Evolutionary conservation across 2,329 filamentous ascomycete genomes (phyloP), one percentile per base, ranked within the genome.

Genomic region (Epichloe brachyelytri): DNA sequence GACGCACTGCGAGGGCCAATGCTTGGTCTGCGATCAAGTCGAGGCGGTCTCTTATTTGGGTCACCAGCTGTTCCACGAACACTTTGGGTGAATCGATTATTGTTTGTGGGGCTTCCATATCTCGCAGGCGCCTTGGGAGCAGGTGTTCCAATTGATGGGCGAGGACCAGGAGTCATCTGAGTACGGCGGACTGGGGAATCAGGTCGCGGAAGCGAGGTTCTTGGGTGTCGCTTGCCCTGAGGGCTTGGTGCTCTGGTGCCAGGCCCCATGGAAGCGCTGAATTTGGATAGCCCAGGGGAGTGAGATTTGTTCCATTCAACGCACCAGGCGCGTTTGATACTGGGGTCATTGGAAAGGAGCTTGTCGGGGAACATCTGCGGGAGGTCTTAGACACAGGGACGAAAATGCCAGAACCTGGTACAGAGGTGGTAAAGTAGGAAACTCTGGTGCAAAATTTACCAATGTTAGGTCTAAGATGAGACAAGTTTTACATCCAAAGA

Each of bases 351-450:
- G 85, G 79, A 56, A 78, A 77, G 6, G 76, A 71, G 48, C 71
- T 73, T 37, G 70, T 70, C 38, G 78, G 72, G 33, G 73, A 71
- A 47, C 78, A 79, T 63, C 80, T 83, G 66, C 79, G 86, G 62
- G 78, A 76, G 36, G 87, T 87, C 65, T 94, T 93, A 65, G 83
- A 80, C 15, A 93, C 72, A 3, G 93, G 93, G 14, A 98, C 77
- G 64, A 98, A 98, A 62, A 98, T 97, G 54, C 93, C 93, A 2
- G 93, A 82, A 55, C 88, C 88, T 0, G 87, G 79, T 20, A 83
- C 70, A 3, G 77, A 77, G 11, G 93, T 95, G 37, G 74, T 76
- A 66, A 98, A 98, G 69, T 98, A 98, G 36, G 74, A 80, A 46
- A 83, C 63, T 51, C 80, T 84, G 38, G 17, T 34, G 37, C 36